Base-by-base conservation (phyloP, 495 filamentous ascomycete genomes). In the Talaromyces nanjingensis region DNA sequence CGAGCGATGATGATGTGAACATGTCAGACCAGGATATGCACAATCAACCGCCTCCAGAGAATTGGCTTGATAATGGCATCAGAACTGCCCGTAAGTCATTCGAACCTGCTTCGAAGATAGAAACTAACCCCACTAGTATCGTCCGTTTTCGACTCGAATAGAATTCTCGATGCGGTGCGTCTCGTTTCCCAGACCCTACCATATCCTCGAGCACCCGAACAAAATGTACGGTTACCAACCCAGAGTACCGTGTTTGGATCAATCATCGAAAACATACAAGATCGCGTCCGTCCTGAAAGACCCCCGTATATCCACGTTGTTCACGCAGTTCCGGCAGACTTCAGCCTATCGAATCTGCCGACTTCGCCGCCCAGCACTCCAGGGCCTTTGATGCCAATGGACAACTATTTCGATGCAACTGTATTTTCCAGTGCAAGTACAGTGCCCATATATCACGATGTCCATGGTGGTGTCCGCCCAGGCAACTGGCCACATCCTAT, bases 151-250 rank as follows among this genome's bases (percentile, higher is more conserved):
- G 66, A 69, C 5, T 72, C 73, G 18, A 75, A 76, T 60, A 68
- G 68, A 14, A 73, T 71, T 49, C 72, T 73, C 42, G 76, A 80
- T 57, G 76, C 81, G 11, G 76, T 87, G 49, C 82, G 81, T 49
- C 74, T 87, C 11, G 81, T 88, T 27, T 87, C 84, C 4, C 86
- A 88, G 66, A 83, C 84, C 18, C 81, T 87, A 39, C 86, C 86
- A 6, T 86, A 82, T 64, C 86, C 86, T 3, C 77, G 76, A n/a
- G 74, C 78, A 14, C 76, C 79, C 12, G 82, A 84, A 59, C 72
- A 77, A 59, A 64, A 73, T 16, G 69, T 73, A 8, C 68, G 74
- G 8, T 37, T 70, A 29, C 69, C 74, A 3, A 67, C 71, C 47
- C 66, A 75, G 29, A 73, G 76, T 39, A 75, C 69, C 57, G 69